Evolutionary conservation across 208 protist genomes (phyloP).

Genomic region (Porcisia hertigi): DNA sequence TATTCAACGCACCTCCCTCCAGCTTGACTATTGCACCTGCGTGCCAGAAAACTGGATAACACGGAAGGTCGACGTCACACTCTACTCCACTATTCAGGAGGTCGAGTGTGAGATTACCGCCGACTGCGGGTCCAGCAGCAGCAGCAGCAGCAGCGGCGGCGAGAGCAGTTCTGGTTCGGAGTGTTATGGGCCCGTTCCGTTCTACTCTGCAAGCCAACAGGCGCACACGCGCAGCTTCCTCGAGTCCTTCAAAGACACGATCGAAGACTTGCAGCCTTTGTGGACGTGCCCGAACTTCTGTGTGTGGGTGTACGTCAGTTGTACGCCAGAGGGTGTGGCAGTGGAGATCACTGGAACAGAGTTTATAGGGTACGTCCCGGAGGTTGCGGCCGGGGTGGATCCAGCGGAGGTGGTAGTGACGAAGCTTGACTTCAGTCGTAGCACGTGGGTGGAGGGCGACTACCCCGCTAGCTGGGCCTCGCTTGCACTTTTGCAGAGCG

Average conservation of each 20-base stretch:
- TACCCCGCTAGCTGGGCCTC: slow-evolving; percentile 7
- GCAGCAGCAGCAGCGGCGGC: neutral
- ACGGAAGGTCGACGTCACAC: neutral
- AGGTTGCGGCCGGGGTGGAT: neutral
- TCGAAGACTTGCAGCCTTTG: neutral
- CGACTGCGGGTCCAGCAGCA: neutral
- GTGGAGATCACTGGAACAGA: slow-evolving; percentile 3
- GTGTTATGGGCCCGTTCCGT: slow-evolving; percentile 8
- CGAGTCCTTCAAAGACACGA: neutral
- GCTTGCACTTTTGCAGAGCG: neutral
- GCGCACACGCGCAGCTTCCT: slow-evolving; percentile 6
- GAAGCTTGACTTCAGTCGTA: slow-evolving; percentile 9
- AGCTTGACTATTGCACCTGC: neutral
- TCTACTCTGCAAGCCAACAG: slow-evolving; percentile 4
- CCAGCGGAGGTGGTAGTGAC: slow-evolving; percentile 8
- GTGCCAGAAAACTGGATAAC: slow-evolving; percentile 4
- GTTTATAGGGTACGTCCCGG: slow-evolving; percentile 1
- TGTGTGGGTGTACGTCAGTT: slow-evolving; percentile 7
- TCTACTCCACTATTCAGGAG: neutral
- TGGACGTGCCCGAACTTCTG: slow-evolving; percentile 10
- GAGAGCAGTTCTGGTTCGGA: neutral
- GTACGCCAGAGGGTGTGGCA: slow-evolving; percentile 9
- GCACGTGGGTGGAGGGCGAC: neutral
- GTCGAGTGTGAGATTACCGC: neutral
- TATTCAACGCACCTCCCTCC: neutral